These are phyloP conservation scores for Aureobasidium sp. DNA, from an alignment of 2,329 filamentous ascomycete genomes.

Conservation along the genomic window DNA sequence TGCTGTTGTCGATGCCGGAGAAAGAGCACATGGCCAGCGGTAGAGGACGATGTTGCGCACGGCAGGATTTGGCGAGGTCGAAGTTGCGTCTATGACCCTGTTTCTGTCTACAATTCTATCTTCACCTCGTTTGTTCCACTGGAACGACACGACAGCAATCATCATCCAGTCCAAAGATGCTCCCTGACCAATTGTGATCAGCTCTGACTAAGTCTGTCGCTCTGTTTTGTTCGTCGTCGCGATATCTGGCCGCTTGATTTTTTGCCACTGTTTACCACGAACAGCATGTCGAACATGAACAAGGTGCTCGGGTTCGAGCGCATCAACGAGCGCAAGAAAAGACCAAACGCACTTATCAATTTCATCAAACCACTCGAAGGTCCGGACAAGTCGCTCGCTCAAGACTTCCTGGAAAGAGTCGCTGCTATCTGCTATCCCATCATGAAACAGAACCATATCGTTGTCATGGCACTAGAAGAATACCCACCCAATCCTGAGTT, in stretches of 20 bases:
- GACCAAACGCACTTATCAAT: slow-evolving; percentile 70
- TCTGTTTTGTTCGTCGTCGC: too few relatives aligned
- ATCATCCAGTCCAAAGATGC: not conserved
- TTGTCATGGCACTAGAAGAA: slow-evolving; percentile 60
- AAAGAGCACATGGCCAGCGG: not conserved
- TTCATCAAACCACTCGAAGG: slow-evolving; percentile 74
- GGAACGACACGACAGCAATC: not conserved
- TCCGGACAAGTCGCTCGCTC: slow-evolving; percentile 48
- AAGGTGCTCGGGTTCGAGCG: slow-evolving; percentile 77
- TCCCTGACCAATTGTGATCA: not conserved
- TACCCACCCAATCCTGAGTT: slow-evolving; percentile 77
- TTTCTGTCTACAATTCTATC: not conserved
- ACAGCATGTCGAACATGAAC: slow-evolving; percentile 18
- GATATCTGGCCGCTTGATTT: not conserved
- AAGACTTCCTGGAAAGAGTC: slow-evolving; percentile 67
- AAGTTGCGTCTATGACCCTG: slow-evolving; percentile 4
- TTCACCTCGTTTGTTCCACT: not conserved
- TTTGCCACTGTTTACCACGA: not conserved
- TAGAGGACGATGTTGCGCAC: not conserved
- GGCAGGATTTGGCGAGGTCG: not conserved
- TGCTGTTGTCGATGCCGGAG: not conserved
- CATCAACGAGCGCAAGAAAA: slow-evolving; percentile 65
- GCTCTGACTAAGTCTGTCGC: not conserved
- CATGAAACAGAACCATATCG: slow-evolving; percentile 40
- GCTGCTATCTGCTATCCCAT: slow-evolving; percentile 71